Base-by-base conservation (phyloP, 202 grass and related monocot genomes). In the Schoenoplectus triqueter region DNA sequence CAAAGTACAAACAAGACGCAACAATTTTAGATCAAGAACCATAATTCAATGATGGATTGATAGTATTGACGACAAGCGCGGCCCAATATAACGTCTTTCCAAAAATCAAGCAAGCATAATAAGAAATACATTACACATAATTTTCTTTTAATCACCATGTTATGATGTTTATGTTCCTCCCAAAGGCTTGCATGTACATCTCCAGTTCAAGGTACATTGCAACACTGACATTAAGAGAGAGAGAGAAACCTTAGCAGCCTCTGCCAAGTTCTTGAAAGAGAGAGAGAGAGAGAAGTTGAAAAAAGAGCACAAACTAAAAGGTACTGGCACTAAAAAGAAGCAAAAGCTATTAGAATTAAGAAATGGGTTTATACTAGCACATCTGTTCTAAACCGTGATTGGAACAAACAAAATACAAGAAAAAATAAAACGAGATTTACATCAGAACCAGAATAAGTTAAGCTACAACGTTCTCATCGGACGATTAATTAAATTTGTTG, bases 401-500 rank as follows among this genome's bases (percentile, higher is more conserved):
- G 45, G 7, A 66, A 42, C 21, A 40, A 83, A 83, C 81, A 66
- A 83, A 83, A 66, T 83, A 67, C 21, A 10, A 40, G 13, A 82
- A 78, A 2, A 57, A 65, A 65, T 31, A 11, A 54, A 51, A 54
- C 3, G 6, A 61, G 54, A 61, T 79, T 79, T 79, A 79, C 75
- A 61, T 79, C 75, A 62, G 54, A 79, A 79, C 75, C 39, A 39
- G 56, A 78, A 41, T 78, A 78, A 62, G 73, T 79, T 79, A 79
- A 79, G 56, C 55, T 59, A 61, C 52, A 79, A 78, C 17, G 75
- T 59, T 79, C 50, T 56, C 14, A 70, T 52, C 41, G 65, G 21
- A 15, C 18, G 21, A 55, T 70, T 45, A 83, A 70, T 83, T 83
- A 44, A 83, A 83, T 17, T 82, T 59, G 48, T 31, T 68, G 39